Conservation (phyloP, 371 early-diverging fungal genomes). For the Mortierella sp. region DNA sequence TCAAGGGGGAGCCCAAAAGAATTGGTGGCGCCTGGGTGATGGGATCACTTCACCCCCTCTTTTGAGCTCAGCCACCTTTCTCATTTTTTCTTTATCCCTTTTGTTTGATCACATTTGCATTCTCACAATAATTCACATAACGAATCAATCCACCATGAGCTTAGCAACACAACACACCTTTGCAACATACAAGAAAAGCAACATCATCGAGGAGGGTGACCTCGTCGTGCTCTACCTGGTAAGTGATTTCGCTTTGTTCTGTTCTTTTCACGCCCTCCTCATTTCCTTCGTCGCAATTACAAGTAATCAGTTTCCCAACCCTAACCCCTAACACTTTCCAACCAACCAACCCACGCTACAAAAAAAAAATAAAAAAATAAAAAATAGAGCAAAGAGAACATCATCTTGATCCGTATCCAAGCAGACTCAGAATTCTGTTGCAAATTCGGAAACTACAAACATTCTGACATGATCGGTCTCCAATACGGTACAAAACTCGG, state of each 20-base stretch:
- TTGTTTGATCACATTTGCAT: background rate
- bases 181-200: slow-evolving; percentile 44
- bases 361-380: no score
- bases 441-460: slow-evolving; percentile 81
- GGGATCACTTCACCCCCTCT: background rate
- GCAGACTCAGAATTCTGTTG: slow-evolving; percentile 73
- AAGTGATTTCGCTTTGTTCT: background rate
- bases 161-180: slow-evolving; percentile 18
- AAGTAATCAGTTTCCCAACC: background rate
- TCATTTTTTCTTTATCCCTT: background rate
- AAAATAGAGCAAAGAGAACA: slow-evolving; percentile 49
- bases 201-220: slow-evolving; percentile 69
- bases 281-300: background rate
- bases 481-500: slow-evolving; percentile 84
- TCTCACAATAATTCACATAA: background rate
- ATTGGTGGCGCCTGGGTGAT: slow-evolving; percentile 12
- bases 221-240: slow-evolving; percentile 70
- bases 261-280: background rate
- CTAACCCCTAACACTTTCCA: background rate
- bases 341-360: no score
- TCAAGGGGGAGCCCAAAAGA: background rate
- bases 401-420: slow-evolving; percentile 70
- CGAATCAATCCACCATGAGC: background rate
- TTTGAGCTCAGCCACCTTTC: slow-evolving; percentile 4
- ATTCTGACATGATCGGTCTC: slow-evolving; percentile 87